Evolutionary conservation across 768 basidiomycete genomes (phyloP).

Genomic region (Myochromella boudieri): DNA sequence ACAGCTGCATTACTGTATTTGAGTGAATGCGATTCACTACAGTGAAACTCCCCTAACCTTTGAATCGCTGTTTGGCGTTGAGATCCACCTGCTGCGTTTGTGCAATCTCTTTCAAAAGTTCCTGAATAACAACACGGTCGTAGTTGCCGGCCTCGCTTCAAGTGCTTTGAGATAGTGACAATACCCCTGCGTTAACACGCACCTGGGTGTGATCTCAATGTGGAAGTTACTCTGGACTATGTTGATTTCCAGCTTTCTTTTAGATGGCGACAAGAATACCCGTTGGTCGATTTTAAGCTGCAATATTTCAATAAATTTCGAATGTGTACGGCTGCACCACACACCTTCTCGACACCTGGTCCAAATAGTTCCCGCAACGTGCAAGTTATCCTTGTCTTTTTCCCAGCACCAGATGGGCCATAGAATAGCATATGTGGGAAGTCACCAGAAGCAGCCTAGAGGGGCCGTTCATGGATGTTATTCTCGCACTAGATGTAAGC

Average conservation of each 20-base stretch:
- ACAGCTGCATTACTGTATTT: conserved; percentile 60
- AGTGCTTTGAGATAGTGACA: background rate
- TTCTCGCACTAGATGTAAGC: conserved; percentile 11
- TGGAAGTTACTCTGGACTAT: conserved; percentile 98
- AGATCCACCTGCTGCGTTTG: conserved; percentile 98
- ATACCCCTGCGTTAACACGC: conserved; percentile 16
- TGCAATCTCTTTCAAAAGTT: conserved; percentile 96
- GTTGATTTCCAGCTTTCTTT: conserved; percentile 93
- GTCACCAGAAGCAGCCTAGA: conserved; percentile 83
- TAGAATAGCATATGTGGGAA: conserved; percentile 99
- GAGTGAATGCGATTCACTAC: background rate
- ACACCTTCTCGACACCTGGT: conserved; percentile 87
- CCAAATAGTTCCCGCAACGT: conserved; percentile 90
- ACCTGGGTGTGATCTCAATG: conserved; percentile 97
- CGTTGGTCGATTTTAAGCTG: conserved; percentile 98
- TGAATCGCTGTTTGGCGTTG: conserved; percentile 93
- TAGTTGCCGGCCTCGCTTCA: conserved; percentile 92
- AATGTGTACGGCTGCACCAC: conserved; percentile 13
- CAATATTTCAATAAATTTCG: background rate
- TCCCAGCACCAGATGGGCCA: conserved; percentile 94
- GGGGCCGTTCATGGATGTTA: background rate
- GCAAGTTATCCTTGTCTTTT: conserved; percentile 94
- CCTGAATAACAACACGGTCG: conserved; percentile 94
- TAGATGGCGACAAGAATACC: conserved; percentile 91
- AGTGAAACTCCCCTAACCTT: conserved; percentile 53